phyloP scores from a whole-genome alignment of 1,139 yeast genomes.

The Maudiozyma humilis region DNA sequence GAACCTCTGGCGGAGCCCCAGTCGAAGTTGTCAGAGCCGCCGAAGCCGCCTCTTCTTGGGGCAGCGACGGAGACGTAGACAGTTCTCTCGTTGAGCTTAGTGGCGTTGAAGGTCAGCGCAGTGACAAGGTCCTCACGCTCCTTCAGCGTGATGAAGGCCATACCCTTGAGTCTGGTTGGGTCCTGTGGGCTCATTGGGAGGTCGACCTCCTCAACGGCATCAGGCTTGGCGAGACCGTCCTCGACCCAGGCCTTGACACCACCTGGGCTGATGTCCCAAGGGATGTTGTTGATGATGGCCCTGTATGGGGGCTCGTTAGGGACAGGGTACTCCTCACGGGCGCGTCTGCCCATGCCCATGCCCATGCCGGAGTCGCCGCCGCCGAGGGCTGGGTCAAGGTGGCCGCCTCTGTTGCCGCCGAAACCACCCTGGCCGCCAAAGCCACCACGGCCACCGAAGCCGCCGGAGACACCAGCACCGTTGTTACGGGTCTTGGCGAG shows the following conservation, averaged over 20 bases:
- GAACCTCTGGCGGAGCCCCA: slow-evolving; percentile 50
- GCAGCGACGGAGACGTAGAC: slow-evolving; percentile 82
- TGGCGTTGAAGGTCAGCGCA: slow-evolving; percentile 56
- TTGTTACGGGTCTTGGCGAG: slow-evolving; percentile 18
- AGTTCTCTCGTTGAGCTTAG: slow-evolving; percentile 65
- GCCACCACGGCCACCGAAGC: slow-evolving; percentile 14
- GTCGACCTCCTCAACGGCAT: slow-evolving; percentile 45
- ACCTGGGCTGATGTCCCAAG: slow-evolving; percentile 71
- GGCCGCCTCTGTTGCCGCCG: slow-evolving; percentile 11
- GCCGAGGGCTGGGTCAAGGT: slow-evolving; percentile 11
- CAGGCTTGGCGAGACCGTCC: slow-evolving; percentile 49
- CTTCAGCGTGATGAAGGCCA: slow-evolving; percentile 75
- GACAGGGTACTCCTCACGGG: slow-evolving; percentile 67
- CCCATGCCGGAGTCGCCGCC: slow-evolving; percentile 18
- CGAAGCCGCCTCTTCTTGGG: slow-evolving; percentile 42
- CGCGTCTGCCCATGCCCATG: slow-evolving; percentile 32
- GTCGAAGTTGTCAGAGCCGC: slow-evolving; percentile 42
- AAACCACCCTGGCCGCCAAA: slow-evolving; percentile 14
- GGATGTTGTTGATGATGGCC: slow-evolving; percentile 79
- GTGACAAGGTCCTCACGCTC: slow-evolving; percentile 61
- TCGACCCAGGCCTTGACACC: slow-evolving; percentile 61
- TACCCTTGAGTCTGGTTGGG: slow-evolving; percentile 66
- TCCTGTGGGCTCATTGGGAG: slow-evolving; percentile 61
- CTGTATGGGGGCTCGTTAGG: slow-evolving; percentile 91
- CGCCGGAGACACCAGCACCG: slow-evolving; percentile 8